Conservation (phyloP, 371 early-diverging fungal genomes). For the Circinella umbellata region DNA sequence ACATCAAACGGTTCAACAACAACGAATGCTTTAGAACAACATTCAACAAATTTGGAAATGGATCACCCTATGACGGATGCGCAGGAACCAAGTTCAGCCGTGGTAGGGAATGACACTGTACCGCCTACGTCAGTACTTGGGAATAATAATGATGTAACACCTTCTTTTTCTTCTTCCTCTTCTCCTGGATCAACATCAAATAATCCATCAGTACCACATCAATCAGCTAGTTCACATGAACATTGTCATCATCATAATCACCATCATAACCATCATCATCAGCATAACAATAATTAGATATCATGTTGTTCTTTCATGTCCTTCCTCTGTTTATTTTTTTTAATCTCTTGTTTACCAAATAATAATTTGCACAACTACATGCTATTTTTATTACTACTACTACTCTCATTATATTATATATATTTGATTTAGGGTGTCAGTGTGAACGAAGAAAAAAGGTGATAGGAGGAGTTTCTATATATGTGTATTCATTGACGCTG, state of each 20-base stretch:
- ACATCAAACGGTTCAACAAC: background rate
- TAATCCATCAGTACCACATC: background rate
- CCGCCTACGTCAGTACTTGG: background rate
- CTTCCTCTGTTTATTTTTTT: background rate
- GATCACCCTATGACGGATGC: constrained; percentile 13
- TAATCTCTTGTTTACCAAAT: background rate
- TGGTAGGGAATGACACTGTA: constrained; percentile 6
- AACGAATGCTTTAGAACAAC: background rate
- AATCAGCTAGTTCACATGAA: constrained; percentile 4
- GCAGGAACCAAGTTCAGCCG: background rate
- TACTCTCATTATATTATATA: background rate
- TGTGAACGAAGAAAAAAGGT: no score
- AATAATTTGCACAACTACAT: constrained; percentile 1
- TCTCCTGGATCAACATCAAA: background rate
- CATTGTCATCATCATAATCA: background rate
- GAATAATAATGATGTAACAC: background rate
- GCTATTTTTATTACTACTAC: background rate
- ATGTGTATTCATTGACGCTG: constrained; percentile 1
- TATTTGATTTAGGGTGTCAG: background rate
- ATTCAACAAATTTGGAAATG: constrained; percentile 6
- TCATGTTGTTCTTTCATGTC: background rate
- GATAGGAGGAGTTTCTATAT: no score
- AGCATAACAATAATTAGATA: constrained; percentile 2
- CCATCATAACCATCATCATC: no score
- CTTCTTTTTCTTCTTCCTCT: background rate